Evolutionary conservation across 129 eudicot genomes (phyloP).

Genomic region (Sambucus nigra): DNA sequence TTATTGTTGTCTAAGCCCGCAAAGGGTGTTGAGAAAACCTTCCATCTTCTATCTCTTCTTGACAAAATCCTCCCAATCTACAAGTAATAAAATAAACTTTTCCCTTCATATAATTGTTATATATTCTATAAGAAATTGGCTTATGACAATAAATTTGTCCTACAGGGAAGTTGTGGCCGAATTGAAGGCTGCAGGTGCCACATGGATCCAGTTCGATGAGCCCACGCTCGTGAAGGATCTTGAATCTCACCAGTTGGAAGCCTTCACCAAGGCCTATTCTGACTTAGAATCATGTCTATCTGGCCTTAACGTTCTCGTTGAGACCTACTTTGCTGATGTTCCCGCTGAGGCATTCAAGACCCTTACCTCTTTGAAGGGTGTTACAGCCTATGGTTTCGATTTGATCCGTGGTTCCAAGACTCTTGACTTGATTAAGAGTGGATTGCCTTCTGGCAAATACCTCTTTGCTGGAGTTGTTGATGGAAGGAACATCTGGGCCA

Average conservation of each 20-base stretch:
- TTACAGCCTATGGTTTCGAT: slow-evolving; percentile 70
- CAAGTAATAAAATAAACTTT: slow-evolving; percentile 42
- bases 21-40: slow-evolving; percentile 88
- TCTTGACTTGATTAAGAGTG: slow-evolving; percentile 45
- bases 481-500: slow-evolving; percentile 98
- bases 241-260: slow-evolving; percentile 61
- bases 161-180: slow-evolving; percentile 86
- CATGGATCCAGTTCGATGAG: slow-evolving; percentile 92
- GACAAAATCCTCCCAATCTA: slow-evolving; percentile 86
- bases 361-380: slow-evolving; percentile 64
- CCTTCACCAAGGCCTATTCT: slow-evolving; percentile 70
- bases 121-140: neutral
- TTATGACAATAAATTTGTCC: neutral
- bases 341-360: slow-evolving; percentile 66
- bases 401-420: slow-evolving; percentile 81
- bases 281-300: slow-evolving; percentile 58
- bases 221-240: slow-evolving; percentile 88
- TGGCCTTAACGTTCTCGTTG: slow-evolving; percentile 65
- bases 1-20: slow-evolving; percentile 90
- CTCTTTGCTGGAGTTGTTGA: slow-evolving; percentile 92
- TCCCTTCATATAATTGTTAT: neutral
- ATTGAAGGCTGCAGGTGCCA: slow-evolving; percentile 87
- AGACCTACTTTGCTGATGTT: slow-evolving; percentile 87
- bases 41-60: slow-evolving; percentile 77
- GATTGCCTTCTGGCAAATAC: slow-evolving; percentile 56